A percentile compares a stretch with the other conserved stretches of the same genome.
Conservation (phyloP, 805 yeast species). For the Ogataea dorogensis region DNA sequence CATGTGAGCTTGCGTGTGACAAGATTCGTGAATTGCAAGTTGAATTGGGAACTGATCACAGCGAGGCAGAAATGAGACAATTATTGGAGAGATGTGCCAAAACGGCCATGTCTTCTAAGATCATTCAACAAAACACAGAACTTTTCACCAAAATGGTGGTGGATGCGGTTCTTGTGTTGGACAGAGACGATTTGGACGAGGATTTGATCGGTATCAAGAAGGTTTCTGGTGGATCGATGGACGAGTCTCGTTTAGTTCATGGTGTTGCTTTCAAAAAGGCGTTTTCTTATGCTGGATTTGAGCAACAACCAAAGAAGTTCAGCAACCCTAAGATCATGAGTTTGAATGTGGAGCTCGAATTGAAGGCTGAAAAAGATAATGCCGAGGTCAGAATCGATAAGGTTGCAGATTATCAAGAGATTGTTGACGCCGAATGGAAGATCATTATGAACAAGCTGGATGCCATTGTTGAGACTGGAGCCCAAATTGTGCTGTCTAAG, state of each 20-base stretch:
- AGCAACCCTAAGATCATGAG: conserved; percentile 75
- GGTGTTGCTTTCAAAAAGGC: conserved; percentile 99
- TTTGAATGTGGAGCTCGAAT: conserved; percentile 89
- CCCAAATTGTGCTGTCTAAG: conserved; percentile 88
- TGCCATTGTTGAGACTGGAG: conserved; percentile 80
- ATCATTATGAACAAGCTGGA: conserved; percentile 84
- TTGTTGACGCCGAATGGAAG: conserved; percentile 99
- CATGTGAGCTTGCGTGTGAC: conserved; percentile 72
- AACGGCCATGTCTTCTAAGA: conserved; percentile 96
- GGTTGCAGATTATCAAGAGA: conserved; percentile 90
- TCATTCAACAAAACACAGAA: conserved; percentile 81
- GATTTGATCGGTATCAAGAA: conserved; percentile 90
- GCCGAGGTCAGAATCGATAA: conserved; percentile 97
- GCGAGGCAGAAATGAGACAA: conserved; percentile 60
- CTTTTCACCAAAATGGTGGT: conserved; percentile 97
- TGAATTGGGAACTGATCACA: conserved; percentile 50
- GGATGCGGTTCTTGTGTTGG: conserved; percentile 87
- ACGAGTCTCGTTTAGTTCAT: conserved; percentile 81
- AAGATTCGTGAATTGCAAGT: conserved; percentile 75
- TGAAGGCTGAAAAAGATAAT: conserved; percentile 97
- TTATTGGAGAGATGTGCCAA: conserved; percentile 88
- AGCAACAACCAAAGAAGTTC: conserved; percentile 93
- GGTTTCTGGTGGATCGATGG: conserved; percentile 95
- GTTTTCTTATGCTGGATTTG: conserved; percentile 96
- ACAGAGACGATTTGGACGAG: conserved; percentile 83